Conservation (phyloP, 257 asterid genomes). For the Apocynum venetum region DNA sequence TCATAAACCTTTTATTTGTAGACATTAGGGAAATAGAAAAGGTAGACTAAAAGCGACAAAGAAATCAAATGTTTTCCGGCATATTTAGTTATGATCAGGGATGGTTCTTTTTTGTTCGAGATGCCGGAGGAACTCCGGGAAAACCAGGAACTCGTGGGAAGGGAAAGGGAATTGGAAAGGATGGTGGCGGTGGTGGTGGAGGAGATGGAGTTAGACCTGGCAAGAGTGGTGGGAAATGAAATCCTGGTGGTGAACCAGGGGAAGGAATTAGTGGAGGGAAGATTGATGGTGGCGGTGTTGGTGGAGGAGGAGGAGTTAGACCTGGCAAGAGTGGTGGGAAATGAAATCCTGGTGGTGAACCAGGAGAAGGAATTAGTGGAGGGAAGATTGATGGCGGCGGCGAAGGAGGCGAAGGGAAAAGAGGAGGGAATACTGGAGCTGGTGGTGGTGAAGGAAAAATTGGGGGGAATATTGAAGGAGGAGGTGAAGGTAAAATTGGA, state of each 20-base stretch:
- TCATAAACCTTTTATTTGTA: neutral
- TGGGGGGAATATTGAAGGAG: constrained; percentile 55
- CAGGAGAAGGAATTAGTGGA: constrained; percentile 26
- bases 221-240: constrained; percentile 23
- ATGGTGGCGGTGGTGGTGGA: constrained; percentile 44
- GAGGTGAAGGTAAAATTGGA: constrained; percentile 34
- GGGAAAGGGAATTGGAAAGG: constrained; percentile 47
- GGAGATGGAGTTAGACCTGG: constrained; percentile 57
- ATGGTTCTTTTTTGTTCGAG: constrained; percentile 28
- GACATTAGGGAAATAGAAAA: neutral
- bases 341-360: constrained; percentile 9
- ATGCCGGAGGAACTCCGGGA: constrained; percentile 57
- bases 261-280: constrained; percentile 34
- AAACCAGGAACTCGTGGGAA: constrained; percentile 60
- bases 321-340: constrained; percentile 45
- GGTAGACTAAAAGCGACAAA: neutral
- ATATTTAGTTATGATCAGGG: constrained; percentile 26
- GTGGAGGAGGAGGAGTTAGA: constrained; percentile 41
- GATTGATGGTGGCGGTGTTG: constrained; percentile 32
- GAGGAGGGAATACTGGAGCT: constrained; percentile 24
- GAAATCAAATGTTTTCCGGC: neutral
- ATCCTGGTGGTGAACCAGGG: constrained; percentile 15
- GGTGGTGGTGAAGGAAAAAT: constrained; percentile 40
- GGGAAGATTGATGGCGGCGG: constrained; percentile 37
- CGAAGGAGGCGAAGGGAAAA: constrained; percentile 23